These are phyloP conservation scores for Penicillium sclerotigenum DNA, from an alignment of 2,329 filamentous ascomycete genomes.

Conservation along the genomic window DNA sequence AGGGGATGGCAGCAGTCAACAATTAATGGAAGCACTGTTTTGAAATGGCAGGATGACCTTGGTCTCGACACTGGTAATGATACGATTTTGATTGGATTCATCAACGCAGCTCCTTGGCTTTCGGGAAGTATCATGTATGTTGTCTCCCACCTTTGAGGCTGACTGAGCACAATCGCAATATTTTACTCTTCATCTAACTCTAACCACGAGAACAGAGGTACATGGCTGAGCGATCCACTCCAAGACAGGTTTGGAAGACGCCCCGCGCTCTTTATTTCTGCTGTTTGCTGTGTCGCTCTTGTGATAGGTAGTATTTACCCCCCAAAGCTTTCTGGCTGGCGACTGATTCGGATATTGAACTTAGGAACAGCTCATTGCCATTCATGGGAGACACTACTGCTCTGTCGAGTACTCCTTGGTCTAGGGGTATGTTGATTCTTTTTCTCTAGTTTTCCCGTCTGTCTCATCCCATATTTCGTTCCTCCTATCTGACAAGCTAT, in stretches of 20 bases:
- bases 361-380: constrained; percentile 9
- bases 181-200: not conserved
- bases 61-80: not conserved
- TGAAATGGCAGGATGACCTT: not conserved
- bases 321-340: not conserved
- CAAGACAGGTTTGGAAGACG: constrained; percentile 27
- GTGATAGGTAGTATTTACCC: not conserved
- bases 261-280: constrained; percentile 40
- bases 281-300: constrained; percentile 22
- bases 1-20: constrained; percentile 27
- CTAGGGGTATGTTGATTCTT: constrained; percentile 19
- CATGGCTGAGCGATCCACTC: constrained; percentile 24
- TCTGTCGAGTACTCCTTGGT: constrained; percentile 29
- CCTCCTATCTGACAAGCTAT: not conserved
- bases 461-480: not conserved
- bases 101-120: constrained; percentile 1
- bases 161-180: too few species aligned
- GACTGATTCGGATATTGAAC: not conserved
- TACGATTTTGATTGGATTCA: not conserved
- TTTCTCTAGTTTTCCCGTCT: not conserved
- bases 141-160: too few species aligned
- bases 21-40: constrained; percentile 18
- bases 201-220: not conserved
- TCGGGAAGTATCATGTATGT: not conserved
- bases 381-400: constrained; percentile 28